These are phyloP conservation scores for Phycomyces blakesleeanus DNA, from an alignment of 192 early-diverging fungal genomes.

Conservation along the genomic window DNA sequence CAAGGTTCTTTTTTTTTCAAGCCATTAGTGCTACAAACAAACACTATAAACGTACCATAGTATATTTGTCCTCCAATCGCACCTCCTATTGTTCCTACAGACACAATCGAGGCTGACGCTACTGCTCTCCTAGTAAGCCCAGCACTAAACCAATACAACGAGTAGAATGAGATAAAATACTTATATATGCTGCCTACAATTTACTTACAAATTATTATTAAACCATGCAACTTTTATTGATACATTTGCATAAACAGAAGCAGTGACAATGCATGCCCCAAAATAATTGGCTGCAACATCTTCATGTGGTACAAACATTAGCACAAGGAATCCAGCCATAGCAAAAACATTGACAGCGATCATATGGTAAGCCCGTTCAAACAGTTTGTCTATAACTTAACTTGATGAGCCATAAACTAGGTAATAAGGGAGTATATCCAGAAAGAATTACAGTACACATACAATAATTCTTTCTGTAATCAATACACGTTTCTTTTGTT, in stretches of 20 bases:
- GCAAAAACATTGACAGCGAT: conserved; percentile 14
- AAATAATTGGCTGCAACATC: conserved; percentile 13
- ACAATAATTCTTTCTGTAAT: too few relatives aligned
- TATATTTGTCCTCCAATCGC: conserved; percentile 39
- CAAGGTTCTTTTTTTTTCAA: neutral
- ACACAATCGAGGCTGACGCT: conserved; percentile 28
- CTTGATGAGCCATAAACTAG: neutral
- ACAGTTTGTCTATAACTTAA: conserved; percentile 4
- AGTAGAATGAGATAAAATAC: neutral
- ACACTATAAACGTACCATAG: conserved; percentile 3
- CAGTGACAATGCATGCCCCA: conserved; percentile 23
- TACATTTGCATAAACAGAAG: conserved; percentile 23
- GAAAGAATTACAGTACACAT: too few relatives aligned
- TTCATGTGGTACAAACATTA: conserved; percentile 17
- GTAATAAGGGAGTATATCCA: too few relatives aligned
- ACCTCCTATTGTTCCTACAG: conserved; percentile 35
- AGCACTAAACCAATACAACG: conserved; percentile 4
- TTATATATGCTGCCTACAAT: too few relatives aligned
- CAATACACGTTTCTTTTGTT: neutral
- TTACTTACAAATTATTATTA: conserved; percentile 31
- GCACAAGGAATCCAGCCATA: conserved; percentile 17
- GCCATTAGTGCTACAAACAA: neutral
- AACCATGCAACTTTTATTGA: conserved; percentile 29
- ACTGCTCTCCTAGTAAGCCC: conserved; percentile 27
- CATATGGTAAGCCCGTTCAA: conserved; percentile 26